Evolutionary conservation across 176 grass and related monocot species (phyloP), one percentile per base, ranked within the genome.

Genomic region (Neostapfia colusana): DNA sequence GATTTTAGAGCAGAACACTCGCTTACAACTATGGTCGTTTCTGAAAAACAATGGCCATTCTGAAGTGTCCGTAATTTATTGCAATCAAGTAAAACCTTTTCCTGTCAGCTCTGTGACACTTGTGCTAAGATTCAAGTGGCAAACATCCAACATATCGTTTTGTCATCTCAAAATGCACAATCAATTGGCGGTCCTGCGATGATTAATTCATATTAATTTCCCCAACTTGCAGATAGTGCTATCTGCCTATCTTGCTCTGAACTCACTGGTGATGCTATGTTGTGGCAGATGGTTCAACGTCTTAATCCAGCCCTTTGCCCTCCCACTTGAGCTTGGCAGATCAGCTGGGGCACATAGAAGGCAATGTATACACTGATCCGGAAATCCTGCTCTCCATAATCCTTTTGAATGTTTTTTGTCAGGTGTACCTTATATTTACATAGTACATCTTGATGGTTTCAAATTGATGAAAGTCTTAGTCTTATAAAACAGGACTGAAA

Each of bases 321-420:
- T 70, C 37, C 24, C 45, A 76, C 54, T 15, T 37, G 44, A 41
- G 10, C 18, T 25, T 14, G 44, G 35, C 25, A 76, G 2, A 40
- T 58, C 65, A 24, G 16, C 31, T 60, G 31, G 73, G 56, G 21
- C 20, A 75, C 51, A 73, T 46, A 41, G 14, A 36, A 63, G 14
- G 56, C 23, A 38, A 6, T 56, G 36, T 69, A 69, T 76, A 10
- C 7, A 2, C 38, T 46, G 58, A 14, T 76, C 27, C 16, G 63
- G 58, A 82, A 76, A 77, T 71, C 28, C 31, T 31, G 31, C n/a
- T n/a, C n/a, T n/a, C n/a, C n/a, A n/a, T n/a, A 9, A 55, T 55
- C 43, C 43, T 45, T 45, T 13, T 14, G 12, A 45, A 13, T 45
- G 35, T n/a, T 77, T 84, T 31, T 55, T 35, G n/a, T 24, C 50